Evolutionary conservation across 805 yeast species (phyloP).

Genomic region (Candida berthetii): DNA sequence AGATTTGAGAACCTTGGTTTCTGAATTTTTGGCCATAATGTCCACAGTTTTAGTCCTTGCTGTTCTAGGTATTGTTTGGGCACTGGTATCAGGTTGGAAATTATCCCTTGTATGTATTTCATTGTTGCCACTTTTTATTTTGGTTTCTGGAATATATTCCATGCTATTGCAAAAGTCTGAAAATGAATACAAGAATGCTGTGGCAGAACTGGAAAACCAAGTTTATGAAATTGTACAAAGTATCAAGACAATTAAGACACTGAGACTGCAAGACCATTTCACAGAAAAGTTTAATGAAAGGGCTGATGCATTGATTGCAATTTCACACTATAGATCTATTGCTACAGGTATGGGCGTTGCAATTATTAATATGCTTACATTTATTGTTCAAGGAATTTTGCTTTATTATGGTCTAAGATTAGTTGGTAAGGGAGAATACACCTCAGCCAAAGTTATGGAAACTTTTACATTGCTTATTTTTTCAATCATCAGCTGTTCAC

Average conservation of each 20-base stretch:
- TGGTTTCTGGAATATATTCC: conserved; percentile 48
- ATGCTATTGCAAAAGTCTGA: conserved; percentile 47
- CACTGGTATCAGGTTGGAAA: conserved; percentile 78
- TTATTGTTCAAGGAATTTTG: conserved; percentile 64
- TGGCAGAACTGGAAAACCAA: conserved; percentile 48
- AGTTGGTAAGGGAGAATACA: conserved; percentile 53
- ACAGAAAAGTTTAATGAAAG: conserved; percentile 24
- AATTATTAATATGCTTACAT: conserved; percentile 42
- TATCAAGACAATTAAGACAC: conserved; percentile 55
- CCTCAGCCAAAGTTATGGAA: conserved; percentile 51
- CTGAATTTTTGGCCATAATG: conserved; percentile 53
- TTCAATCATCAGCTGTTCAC: conserved; percentile 59
- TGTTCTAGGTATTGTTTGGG: conserved; percentile 67
- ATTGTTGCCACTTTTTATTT: conserved; percentile 56
- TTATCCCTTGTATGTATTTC: conserved; percentile 78
- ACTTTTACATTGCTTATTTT: conserved; percentile 71
- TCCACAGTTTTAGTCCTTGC: conserved; percentile 50
- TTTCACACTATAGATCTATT: conserved; percentile 48
- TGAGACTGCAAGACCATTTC: conserved; percentile 49
- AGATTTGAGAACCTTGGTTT: conserved; percentile 61
- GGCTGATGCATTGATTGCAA: conserved; percentile 24
- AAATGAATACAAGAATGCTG: conserved; percentile 46
- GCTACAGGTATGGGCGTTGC: conserved; percentile 67
- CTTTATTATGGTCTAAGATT: conserved; percentile 74
- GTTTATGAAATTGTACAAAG: conserved; percentile 48